Percentiles rank a stretch among this genome's conserved stretches.
Evolutionary conservation across 2,329 filamentous ascomycete species (phyloP).

Genomic region (Talaromyces sp.): DNA sequence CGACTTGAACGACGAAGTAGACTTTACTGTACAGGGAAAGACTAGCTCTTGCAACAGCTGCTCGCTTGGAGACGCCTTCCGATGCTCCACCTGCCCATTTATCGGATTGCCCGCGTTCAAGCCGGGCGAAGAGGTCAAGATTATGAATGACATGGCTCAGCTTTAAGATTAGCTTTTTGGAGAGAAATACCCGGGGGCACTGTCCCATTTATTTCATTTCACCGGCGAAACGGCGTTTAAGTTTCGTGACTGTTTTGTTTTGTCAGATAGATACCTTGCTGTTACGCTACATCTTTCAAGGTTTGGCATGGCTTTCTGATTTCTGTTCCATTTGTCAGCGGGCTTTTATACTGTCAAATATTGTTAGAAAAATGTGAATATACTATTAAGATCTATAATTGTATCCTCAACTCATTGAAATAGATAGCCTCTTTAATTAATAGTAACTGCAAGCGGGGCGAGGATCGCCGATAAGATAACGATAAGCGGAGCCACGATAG

Average conservation of each 20-base stretch:
- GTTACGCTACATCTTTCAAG: neutral
- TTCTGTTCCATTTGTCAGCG: neutral
- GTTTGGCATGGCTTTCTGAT: neutral
- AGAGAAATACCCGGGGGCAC: neutral
- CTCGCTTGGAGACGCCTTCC: constrained; percentile 83
- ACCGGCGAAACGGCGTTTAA: neutral
- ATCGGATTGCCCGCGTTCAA: constrained; percentile 94
- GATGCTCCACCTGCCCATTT: constrained; percentile 68
- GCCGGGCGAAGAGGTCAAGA: constrained; percentile 85
- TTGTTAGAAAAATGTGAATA: neutral
- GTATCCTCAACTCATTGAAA: neutral
- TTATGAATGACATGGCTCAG: constrained; percentile 82
- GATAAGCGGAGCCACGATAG: constrained; percentile 8
- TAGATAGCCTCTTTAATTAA: too few species aligned
- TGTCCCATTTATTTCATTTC: neutral
- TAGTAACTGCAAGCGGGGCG: too few species aligned
- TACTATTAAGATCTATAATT: neutral
- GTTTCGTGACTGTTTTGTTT: neutral
- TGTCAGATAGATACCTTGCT: neutral
- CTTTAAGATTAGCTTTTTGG: constrained; percentile 43
- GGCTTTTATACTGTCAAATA: neutral
- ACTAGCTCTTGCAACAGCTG: constrained; percentile 93
- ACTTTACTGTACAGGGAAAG: constrained; percentile 97
- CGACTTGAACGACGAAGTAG: constrained; percentile 74
- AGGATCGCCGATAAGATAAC: constrained; percentile 9